phyloP scores from a whole-genome alignment of 306 rosid genomes.

The Pachyrhizus erosus region DNA sequence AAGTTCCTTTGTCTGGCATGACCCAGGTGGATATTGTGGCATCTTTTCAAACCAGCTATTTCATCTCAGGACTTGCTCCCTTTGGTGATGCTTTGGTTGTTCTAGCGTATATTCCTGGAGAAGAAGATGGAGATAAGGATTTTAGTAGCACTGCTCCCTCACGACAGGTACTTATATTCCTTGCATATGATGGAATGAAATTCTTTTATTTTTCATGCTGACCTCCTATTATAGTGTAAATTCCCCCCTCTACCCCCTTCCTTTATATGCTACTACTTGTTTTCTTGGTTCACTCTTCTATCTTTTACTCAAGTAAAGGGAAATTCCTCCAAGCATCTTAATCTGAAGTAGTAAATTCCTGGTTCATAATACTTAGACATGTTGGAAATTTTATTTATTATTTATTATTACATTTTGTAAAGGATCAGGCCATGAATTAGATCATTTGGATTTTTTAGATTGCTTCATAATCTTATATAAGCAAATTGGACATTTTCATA shows the following conservation, averaged over 20 bases:
- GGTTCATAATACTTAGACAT: constrained; percentile 5
- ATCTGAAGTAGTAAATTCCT: constrained; percentile 20
- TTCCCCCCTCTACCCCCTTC: neutral
- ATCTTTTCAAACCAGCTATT: constrained; percentile 90
- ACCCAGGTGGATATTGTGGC: constrained; percentile 95
- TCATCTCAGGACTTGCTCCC: constrained; percentile 95
- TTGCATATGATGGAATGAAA: constrained; percentile 38
- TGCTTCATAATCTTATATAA: constrained; percentile 36
- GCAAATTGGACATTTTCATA: constrained; percentile 15
- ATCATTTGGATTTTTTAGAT: constrained; percentile 20
- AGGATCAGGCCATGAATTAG: constrained; percentile 20
- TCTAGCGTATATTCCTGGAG: constrained; percentile 91
- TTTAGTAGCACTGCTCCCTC: constrained; percentile 81
- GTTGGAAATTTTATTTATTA: neutral
- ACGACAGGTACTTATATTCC: constrained; percentile 71
- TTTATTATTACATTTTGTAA: neutral
- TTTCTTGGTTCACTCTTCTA: constrained; percentile 34
- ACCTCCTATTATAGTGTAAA: constrained; percentile 17
- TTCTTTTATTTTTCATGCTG: constrained; percentile 19
- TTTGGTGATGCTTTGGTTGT: constrained; percentile 95
- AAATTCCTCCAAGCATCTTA: constrained; percentile 26
- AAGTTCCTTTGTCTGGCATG: constrained; percentile 68
- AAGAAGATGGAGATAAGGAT: constrained; percentile 85
- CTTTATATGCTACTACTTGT: neutral
- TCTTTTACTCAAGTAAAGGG: neutral